A percentile compares a stretch with the other conserved stretches of the same genome.
Conservation (phyloP, 2,329 filamentous ascomycete species). For the Pochonia chlamydosporia region DNA sequence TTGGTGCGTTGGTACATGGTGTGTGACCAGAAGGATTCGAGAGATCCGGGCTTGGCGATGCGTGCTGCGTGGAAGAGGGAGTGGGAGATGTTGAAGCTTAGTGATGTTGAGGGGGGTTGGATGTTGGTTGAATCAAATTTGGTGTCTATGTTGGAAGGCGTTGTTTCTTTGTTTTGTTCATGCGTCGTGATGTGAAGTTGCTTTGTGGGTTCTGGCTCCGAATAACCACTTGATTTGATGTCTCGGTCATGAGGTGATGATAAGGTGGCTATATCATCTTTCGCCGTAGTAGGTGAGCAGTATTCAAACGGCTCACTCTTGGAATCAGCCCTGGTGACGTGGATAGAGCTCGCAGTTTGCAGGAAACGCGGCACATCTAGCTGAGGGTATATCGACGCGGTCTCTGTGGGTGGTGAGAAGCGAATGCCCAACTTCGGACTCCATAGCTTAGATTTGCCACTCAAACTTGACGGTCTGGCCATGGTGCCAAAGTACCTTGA, state of each 20-base stretch:
- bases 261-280: not conserved
- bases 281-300: not conserved
- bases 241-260: not conserved
- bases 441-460: conserved; percentile 19
- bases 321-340: not conserved
- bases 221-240: not conserved
- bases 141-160: not conserved
- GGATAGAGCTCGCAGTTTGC: conserved; percentile 10
- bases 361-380: conserved; percentile 21
- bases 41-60: conserved; percentile 34
- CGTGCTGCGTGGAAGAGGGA: conserved; percentile 36
- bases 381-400: conserved; percentile 17
- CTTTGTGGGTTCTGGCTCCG: not conserved
- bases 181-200: not conserved
- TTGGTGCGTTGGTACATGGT: conserved; percentile 54
- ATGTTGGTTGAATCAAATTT: not conserved
- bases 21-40: conserved; percentile 62
- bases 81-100: conserved; percentile 24
- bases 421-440: conserved; percentile 22
- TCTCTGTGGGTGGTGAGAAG: conserved; percentile 14
- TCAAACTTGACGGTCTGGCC: conserved; percentile 10
- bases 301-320: not conserved
- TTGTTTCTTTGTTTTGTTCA: not conserved
- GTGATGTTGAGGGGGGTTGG: conserved; percentile 19
- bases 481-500: too few species aligned